Conservation (phyloP, 2,329 filamentous ascomycete species). For the Botrytis hyacinthi region DNA sequence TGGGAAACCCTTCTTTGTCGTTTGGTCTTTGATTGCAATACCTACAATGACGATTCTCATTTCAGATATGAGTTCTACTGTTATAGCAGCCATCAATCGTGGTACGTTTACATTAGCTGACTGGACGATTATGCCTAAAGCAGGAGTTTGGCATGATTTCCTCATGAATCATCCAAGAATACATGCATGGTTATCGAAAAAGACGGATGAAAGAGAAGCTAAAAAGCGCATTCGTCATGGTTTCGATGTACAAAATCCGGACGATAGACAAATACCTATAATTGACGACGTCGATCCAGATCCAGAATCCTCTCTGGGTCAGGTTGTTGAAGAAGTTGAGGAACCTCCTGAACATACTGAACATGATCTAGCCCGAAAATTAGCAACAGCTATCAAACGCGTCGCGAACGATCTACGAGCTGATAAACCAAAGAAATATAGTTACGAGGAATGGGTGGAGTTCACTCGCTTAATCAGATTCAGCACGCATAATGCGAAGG, state of each 20-base stretch:
- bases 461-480: slow-evolving; percentile 63
- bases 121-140: slow-evolving; percentile 63
- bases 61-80: slow-evolving; percentile 61
- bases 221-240: slow-evolving; percentile 43
- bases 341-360: slow-evolving; percentile 39
- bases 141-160: slow-evolving; percentile 53
- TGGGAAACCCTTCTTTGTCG: slow-evolving; percentile 66
- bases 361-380: slow-evolving; percentile 51
- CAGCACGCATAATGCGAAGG: slow-evolving; percentile 40
- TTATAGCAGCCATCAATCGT: slow-evolving; percentile 62
- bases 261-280: slow-evolving; percentile 32
- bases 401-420: slow-evolving; percentile 53
- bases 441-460: slow-evolving; percentile 67
- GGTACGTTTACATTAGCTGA: slow-evolving; percentile 60
- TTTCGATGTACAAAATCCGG: slow-evolving; percentile 38
- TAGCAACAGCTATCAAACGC: slow-evolving; percentile 56
- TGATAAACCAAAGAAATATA: slow-evolving; percentile 52
- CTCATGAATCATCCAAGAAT: slow-evolving; percentile 49
- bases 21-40: slow-evolving; percentile 67
- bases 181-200: slow-evolving; percentile 40
- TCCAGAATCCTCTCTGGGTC: slow-evolving; percentile 16
- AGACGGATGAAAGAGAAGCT: slow-evolving; percentile 43
- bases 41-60: slow-evolving; percentile 69
- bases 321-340: slow-evolving; percentile 40
- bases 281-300: background rate